Percentiles rank a stretch among this genome's conserved stretches.
These are phyloP conservation scores for Suillus decipiens DNA, from an alignment of 768 basidiomycete species.

Conservation along the genomic window DNA sequence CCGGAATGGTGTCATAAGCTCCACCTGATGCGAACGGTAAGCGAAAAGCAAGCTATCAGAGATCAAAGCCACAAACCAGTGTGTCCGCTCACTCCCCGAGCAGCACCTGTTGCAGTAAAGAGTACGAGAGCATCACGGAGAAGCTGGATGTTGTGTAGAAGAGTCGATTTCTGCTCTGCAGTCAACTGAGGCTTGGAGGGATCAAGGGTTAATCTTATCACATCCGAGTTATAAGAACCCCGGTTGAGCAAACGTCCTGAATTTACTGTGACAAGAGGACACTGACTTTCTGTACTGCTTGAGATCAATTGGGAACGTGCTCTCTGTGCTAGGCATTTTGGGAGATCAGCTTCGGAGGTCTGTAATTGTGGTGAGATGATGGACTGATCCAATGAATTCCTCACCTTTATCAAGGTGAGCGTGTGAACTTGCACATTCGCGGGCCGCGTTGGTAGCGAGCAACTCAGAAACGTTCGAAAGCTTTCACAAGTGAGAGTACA, in stretches of 20 bases:
- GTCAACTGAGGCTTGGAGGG: conserved; percentile 64
- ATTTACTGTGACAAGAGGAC: background rate
- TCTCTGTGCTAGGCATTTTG: conserved; percentile 43
- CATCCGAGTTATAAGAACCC: conserved; percentile 5
- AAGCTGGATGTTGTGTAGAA: conserved; percentile 74
- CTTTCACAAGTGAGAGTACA: conserved; percentile 15
- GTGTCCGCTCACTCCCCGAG: conserved; percentile 85
- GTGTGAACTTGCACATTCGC: conserved; percentile 27
- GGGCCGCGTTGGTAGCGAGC: conserved; percentile 8
- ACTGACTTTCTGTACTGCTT: conserved; percentile 70
- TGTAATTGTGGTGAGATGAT: conserved; percentile 1
- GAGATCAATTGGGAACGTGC: conserved; percentile 77
- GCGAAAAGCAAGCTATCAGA: conserved; percentile 6
- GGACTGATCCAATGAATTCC: conserved; percentile 10
- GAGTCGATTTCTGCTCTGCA: conserved; percentile 55
- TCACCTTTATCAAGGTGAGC: conserved; percentile 24
- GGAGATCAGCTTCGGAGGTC: conserved; percentile 4
- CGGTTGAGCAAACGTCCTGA: conserved; percentile 9
- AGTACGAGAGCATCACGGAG: conserved; percentile 84
- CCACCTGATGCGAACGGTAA: conserved; percentile 43
- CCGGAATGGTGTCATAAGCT: conserved; percentile 78
- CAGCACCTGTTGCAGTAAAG: conserved; percentile 85
- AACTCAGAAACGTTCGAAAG: conserved; percentile 21
- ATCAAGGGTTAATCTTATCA: conserved; percentile 67
- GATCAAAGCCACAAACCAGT: conserved; percentile 48